Base-by-base conservation (phyloP, 2,329 filamentous ascomycete species). In the Plenodomus tracheiphilus region DNA sequence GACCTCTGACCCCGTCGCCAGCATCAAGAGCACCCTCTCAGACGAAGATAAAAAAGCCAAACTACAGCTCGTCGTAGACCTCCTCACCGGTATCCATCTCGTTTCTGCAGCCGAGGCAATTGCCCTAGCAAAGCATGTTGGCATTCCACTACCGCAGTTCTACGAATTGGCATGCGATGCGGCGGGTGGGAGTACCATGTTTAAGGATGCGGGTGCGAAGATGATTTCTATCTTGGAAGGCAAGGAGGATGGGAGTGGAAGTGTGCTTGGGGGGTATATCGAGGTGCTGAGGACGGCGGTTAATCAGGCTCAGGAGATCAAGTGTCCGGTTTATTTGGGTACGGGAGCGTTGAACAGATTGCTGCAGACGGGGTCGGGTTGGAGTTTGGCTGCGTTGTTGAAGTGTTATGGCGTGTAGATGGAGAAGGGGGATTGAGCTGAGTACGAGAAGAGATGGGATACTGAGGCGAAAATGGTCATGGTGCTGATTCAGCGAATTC, bases 1-100 rank as follows among this genome's bases (percentile, higher is more conserved):
- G 69, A 70, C 63, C 0, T 49, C 65, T 0, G 67, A 73, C 0
- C 71, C 77, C 1, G 71, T 80, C 11, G 54, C 63, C 7, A 62
- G 49, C 49, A 66, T 72, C 39, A 50, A 63, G 39, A 54, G 46
- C 44, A 53, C 43, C 1, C 47, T 66, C 15, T 61, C 65, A 0
- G 51, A 54, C 8, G 50, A 58, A 30, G 64, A 68, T 15, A 68
- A 71, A 44, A 38, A 63, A 25, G 49, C 61, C 13, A 69, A 66
- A 25, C 54, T 70, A n/a, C 64, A 72, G 17, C 71, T 76, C 6
- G 63, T 72, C 28, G 48, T 64, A 18, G 52, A 67, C 39, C 64
- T 74, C 7, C 54, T 74, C 2, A 63, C 53, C 1, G 69, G 61
- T 15, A 71, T 74, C 17, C 67, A 73, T 39, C 62, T 73, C 11